Evolutionary conservation across 176 grass and related monocot genomes (phyloP), one percentile per base, ranked within the genome.

Genomic region (Triticum turgidum): DNA sequence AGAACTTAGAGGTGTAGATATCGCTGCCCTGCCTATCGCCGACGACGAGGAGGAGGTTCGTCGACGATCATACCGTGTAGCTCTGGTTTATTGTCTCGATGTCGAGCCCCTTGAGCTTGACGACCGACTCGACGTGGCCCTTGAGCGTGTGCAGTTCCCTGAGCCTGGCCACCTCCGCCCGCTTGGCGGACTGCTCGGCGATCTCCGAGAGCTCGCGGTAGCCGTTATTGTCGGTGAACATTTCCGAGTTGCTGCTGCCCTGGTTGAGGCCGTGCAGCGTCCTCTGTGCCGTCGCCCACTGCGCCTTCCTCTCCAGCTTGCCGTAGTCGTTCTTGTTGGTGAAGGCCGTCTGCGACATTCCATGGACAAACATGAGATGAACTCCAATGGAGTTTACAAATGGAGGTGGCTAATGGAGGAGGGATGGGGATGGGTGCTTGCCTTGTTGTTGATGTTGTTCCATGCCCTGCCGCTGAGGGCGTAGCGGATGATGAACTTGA

Each of bases 401-500:
- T 35, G 65, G 29, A 34, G 51, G 29, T 27, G 27, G 27, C 1
- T 27, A 69, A 68, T 35, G 65, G 29, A 34, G 51, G 29, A 30
- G 29, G 29, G 29, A 30, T 30, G 29, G 51, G 20, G 47, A 58
- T 58, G 65, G 32, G 17, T 30, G 73, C 77, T 81, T 82, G 89
- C 93, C 64, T 94, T 95, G 78, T 98, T 95, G 79, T 98, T 87
- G 73, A 98, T 87, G 65, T 91, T 92, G 84, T 18, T 91, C 96
- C 96, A 98, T 0, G 96, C 96, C 85, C 65, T 92, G 85, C 93
- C 96, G 22, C 90, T 96, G 59, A 98, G 92, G 56, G 91, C 86
- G 65, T 96, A 98, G 20, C 93, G 90, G 85, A 91, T 96, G 86
- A 85, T 77, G 90, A 98, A 98, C 93, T 98, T 98, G 78, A 98